phyloP scores from a whole-genome alignment of 108 stramenopile genomes.

The Conticribra weissflogii region DNA sequence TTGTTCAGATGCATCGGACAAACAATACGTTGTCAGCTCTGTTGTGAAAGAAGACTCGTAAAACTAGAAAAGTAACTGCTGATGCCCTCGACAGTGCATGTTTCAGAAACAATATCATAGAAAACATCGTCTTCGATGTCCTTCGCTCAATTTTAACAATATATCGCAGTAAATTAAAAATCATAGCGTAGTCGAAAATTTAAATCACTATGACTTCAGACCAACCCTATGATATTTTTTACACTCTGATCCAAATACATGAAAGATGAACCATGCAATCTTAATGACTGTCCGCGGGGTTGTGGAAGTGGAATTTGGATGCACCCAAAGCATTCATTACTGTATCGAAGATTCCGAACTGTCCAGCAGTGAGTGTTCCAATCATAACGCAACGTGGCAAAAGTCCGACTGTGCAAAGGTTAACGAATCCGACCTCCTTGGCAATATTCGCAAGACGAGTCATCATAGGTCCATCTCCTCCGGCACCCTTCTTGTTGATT shows the following conservation, averaged over 20 bases:
- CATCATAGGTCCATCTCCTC: constrained; percentile 92
- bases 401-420: constrained; percentile 96
- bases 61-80: too few relatives aligned
- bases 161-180: too few relatives aligned
- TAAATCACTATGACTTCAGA: not conserved
- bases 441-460: constrained; percentile 92
- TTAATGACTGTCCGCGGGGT: constrained; percentile 69
- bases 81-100: too few relatives aligned
- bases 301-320: constrained; percentile 96
- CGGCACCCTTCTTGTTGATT: constrained; percentile 98
- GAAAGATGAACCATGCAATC: not conserved
- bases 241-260: not conserved
- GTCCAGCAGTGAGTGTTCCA: constrained; percentile 98
- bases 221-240: constrained; percentile 7
- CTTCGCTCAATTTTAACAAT: too few relatives aligned
- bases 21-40: too few relatives aligned
- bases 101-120: too few relatives aligned
- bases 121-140: too few relatives aligned
- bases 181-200: too few relatives aligned
- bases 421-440: constrained; percentile 93
- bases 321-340: constrained; percentile 96
- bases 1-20: too few relatives aligned
- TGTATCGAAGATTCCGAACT: constrained; percentile 99
- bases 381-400: constrained; percentile 98
- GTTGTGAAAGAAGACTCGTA: too few relatives aligned